These are phyloP conservation scores for Volvox reticuliferus DNA, from an alignment of 139 green algal genomes.

Conservation along the genomic window DNA sequence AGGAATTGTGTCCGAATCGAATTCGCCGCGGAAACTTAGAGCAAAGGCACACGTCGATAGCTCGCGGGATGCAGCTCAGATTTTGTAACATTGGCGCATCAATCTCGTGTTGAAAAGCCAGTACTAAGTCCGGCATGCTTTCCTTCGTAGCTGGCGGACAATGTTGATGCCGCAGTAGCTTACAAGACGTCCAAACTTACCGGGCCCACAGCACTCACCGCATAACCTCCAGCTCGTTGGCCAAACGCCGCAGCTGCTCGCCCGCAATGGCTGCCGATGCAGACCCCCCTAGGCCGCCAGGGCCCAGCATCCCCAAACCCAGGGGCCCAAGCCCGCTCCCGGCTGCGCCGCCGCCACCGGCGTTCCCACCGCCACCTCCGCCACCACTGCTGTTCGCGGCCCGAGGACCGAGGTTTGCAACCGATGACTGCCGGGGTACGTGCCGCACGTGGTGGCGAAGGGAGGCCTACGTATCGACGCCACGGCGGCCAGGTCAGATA, in stretches of 20 bases:
- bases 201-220: neutral
- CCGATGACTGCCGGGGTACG: constrained; percentile 59
- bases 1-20: too few relatives aligned
- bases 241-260: constrained; percentile 35
- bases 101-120: too few relatives aligned
- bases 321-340: neutral
- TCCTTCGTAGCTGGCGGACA: too few relatives aligned
- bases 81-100: too few relatives aligned
- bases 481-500: too few relatives aligned
- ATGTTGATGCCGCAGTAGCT: too few relatives aligned
- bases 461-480: neutral
- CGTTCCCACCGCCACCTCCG: neutral
- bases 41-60: too few relatives aligned
- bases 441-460: constrained; percentile 54
- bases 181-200: too few relatives aligned
- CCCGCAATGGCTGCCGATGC: constrained; percentile 24
- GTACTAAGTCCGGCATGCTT: too few relatives aligned
- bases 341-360: neutral
- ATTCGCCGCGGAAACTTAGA: too few relatives aligned
- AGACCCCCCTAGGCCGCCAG: constrained; percentile 4
- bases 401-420: constrained; percentile 51
- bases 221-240: constrained; percentile 40
- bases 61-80: too few relatives aligned
- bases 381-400: constrained; percentile 26
- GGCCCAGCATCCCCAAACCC: constrained; percentile 19